Base-by-base conservation (phyloP, 306 rosid genomes). In the Dryas alaskensis region DNA sequence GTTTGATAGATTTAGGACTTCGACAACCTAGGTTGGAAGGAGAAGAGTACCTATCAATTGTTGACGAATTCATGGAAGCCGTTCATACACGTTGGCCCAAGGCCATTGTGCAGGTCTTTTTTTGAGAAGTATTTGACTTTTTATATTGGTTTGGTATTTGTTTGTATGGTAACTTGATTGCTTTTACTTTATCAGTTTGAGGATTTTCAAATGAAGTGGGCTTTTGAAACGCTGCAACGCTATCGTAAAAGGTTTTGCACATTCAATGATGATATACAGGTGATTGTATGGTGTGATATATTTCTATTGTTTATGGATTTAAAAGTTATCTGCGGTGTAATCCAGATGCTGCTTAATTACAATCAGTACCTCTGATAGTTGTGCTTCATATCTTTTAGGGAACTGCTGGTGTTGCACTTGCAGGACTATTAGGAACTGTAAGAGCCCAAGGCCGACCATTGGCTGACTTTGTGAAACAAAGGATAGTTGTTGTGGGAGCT, bases 171-270 rank as follows among this genome's bases (percentile, higher is more conserved):
- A 61, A 82, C 77, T 76, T 75, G 49, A 70, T 71, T 73, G 27
- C 70, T 87, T 37, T 65, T 65, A 22, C 73, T 69, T 62, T 52
- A 37, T 79, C 89, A 95, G 99, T 95, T 95, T 81, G 99, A 95
- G 85, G 99, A 95, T 86, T 95, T 95, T 80, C 99, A 95, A 90
- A 90, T 92, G 95, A 95, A 95, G 82, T 95, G 99, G 99, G 99
- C 99, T 64, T 95, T 95, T 73, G 96, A 88, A 87, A 95, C 99
- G 43, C 87, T 95, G 75, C 87, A 95, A 79, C 91, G 98, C 19
- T 95, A 95, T 81, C 96, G 92, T 60, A 92, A 81, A 77, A 92
- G 76, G 87, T 95, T 89, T 84, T 95, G 99, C 86, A 95, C 89
- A 87, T 95, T 95, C 83, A 95, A 95, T 85, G 99, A 95, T 86